Base-by-base conservation (phyloP, 495 filamentous ascomycete genomes). In the Aspergillus leporis region DNA sequence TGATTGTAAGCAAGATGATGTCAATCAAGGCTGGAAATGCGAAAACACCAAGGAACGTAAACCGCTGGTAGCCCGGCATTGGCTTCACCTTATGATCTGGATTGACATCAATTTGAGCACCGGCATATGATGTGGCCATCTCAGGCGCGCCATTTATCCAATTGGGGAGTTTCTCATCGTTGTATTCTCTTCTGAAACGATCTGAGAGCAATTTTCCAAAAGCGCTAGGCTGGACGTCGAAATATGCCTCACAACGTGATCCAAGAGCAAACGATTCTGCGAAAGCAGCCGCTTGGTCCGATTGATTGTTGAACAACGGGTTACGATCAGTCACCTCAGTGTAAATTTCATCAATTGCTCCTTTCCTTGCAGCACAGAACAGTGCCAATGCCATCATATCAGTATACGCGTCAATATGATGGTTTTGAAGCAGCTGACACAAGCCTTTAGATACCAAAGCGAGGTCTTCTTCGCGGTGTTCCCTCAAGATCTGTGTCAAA, bases 21-120 rank as follows among this genome's bases (percentile, higher is more conserved):
- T 87, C 84, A 34, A 87, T 75, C 53, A 87, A 66, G 13, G 84
- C 84, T 0, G 84, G 84, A 51, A 87, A 77, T 4, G 82, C 82
- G 62, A 86, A 87, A 16, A 86, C 80, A 66, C 81, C 80, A 32
- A 87, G 67, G 56, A 86, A 85, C 0, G 81, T 84, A 53, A 86
- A 78, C 25, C 76, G 69, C 51, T 83, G 75, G 53, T 82, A 82
- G 9, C 71, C 68, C 28, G 75, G 78, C 71, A 82, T 74, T 14
- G 68, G 60, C 38, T 76, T 75, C 18, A 66, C 58, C 48, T 74
- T 75, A 22, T 77, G 70, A 28, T 81, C 70, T 0, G 80, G 83
- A 46, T 85, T 76, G 38, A 81, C 75, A 66, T 86, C 84, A 8
- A 80, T 81, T 59, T 85, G 79, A 12, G 79, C 80, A 23, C 81